These are phyloP conservation scores for Starmerella riodocensis DNA, from an alignment of 805 yeast genomes.

Conservation along the genomic window DNA sequence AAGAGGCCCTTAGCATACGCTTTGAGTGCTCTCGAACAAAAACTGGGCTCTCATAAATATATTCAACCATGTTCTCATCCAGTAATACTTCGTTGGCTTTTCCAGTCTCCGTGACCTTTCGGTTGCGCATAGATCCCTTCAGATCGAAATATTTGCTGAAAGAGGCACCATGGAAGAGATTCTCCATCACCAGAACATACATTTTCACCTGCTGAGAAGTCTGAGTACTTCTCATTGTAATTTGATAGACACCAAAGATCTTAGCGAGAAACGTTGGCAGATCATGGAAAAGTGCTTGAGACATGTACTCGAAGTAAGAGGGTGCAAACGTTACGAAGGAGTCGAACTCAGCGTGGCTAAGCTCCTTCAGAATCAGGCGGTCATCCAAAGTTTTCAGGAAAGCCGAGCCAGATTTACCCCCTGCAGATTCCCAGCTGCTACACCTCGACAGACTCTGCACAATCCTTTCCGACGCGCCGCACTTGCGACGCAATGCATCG, in stretches of 20 bases:
- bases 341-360: constrained; percentile 77
- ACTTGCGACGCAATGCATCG: constrained; percentile 78
- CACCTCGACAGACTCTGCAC: constrained; percentile 87
- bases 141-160: constrained; percentile 82
- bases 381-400: constrained; percentile 87
- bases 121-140: constrained; percentile 94
- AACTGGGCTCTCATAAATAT: constrained; percentile 88
- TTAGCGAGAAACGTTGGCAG: constrained; percentile 90
- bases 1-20: constrained; percentile 66
- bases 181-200: constrained; percentile 93
- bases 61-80: constrained; percentile 97
- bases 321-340: constrained; percentile 94
- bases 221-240: constrained; percentile 66
- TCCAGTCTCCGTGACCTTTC: constrained; percentile 95
- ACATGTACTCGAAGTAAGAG: constrained; percentile 87
- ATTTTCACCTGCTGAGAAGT: constrained; percentile 60
- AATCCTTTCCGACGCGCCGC: constrained; percentile 62
- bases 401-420: constrained; percentile 94
- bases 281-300: constrained; percentile 88
- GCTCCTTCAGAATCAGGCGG: constrained; percentile 75
- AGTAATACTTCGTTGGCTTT: constrained; percentile 83
- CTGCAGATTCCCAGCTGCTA: constrained; percentile 87
- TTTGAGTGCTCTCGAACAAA: constrained; percentile 89
- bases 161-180: constrained; percentile 70
- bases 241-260: constrained; percentile 89